Evolutionary conservation across 2,329 filamentous ascomycete genomes (phyloP).

Genomic region (Diaporthe australafricana): DNA sequence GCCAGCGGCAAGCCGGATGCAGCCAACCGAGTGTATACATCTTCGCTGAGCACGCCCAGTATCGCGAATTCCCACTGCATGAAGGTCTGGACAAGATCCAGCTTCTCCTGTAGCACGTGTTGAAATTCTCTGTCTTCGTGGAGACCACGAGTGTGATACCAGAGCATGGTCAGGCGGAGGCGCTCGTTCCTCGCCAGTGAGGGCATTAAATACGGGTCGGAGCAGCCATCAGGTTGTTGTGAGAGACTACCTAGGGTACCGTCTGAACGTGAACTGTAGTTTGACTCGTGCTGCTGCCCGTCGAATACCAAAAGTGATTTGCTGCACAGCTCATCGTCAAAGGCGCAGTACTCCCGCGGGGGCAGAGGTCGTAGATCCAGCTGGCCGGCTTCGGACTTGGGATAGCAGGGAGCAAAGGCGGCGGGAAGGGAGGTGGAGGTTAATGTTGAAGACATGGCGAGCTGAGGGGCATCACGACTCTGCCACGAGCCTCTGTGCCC

Average conservation of each 20-base stretch:
- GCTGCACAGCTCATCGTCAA: not conserved
- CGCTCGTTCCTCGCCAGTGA: slow-evolving; percentile 45
- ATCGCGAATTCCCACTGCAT: slow-evolving; percentile 60
- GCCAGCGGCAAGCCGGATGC: slow-evolving; percentile 54
- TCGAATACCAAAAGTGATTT: not conserved
- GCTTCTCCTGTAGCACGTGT: slow-evolving; percentile 54
- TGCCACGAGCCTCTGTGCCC: not conserved
- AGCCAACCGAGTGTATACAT: slow-evolving; percentile 55
- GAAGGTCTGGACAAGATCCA: slow-evolving; percentile 52
- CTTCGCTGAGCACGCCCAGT: slow-evolving; percentile 55
- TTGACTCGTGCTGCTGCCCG: not conserved
- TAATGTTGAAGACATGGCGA: not conserved
- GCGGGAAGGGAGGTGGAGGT: not conserved
- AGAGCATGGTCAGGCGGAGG: slow-evolving; percentile 50
- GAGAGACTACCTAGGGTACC: not conserved
- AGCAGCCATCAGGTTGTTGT: not conserved
- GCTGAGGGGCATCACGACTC: not conserved
- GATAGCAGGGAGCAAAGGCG: not conserved
- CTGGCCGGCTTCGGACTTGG: not conserved
- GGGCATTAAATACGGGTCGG: slow-evolving; percentile 25
- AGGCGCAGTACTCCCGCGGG: not conserved
- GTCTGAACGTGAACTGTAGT: not conserved
- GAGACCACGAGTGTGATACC: slow-evolving; percentile 56
- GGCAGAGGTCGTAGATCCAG: not conserved
- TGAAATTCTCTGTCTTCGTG: slow-evolving; percentile 54